phyloP scores from a whole-genome alignment of 2,329 filamentous ascomycete species.

The Claviceps pazoutovae region DNA sequence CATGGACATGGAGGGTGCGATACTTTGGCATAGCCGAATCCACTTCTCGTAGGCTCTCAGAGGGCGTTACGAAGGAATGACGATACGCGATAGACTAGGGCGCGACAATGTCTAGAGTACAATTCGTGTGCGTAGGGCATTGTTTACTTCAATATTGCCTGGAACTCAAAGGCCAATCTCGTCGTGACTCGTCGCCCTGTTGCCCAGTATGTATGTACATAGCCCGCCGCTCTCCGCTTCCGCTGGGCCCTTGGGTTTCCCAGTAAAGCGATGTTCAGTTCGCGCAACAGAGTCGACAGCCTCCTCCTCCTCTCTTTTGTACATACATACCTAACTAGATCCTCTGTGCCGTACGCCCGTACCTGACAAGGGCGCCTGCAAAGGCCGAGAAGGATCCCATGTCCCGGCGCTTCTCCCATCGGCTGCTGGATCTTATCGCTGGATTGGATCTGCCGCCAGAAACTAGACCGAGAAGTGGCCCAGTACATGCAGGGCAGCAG shows the following conservation, averaged over 20 bases:
- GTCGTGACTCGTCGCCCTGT: neutral
- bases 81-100: neutral
- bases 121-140: neutral
- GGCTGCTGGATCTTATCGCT: neutral
- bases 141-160: neutral
- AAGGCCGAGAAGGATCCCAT: neutral
- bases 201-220: neutral
- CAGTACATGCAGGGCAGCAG: neutral
- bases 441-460: neutral
- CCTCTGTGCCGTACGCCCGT: too few relatives aligned
- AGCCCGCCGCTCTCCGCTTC: neutral
- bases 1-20: neutral
- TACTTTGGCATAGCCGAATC: neutral
- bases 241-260: neutral
- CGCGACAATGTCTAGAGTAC: neutral
- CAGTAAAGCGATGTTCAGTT: neutral
- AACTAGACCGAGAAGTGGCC: neutral
- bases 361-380: neutral
- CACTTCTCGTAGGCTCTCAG: neutral
- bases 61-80: slow-evolving; percentile 2
- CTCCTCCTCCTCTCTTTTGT: too few relatives aligned
- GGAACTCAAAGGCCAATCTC: neutral
- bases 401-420: neutral
- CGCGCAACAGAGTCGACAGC: neutral
- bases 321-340: too few relatives aligned